Evolutionary conservation across 1,139 yeast species (phyloP).

Genomic region (Sugiyamaella xylanicola): DNA sequence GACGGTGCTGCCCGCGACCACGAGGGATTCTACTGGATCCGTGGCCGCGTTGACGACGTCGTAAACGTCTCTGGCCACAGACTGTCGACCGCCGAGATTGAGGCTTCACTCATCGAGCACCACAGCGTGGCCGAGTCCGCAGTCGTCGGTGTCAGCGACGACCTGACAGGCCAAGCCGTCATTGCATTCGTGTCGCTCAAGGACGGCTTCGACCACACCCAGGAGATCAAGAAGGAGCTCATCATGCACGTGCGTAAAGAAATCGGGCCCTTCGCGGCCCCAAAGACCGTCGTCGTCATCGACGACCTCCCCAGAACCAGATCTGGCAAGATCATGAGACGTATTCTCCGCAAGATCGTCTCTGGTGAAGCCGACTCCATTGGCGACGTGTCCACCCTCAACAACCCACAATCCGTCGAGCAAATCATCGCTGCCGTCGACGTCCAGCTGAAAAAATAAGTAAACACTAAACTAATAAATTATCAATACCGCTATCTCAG

Average conservation of each 20-base stretch:
- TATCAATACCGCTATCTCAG: no score
- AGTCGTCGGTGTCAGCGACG: conserved; percentile 92
- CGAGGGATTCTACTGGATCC: conserved; percentile 96
- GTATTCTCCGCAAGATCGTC: conserved; percentile 89
- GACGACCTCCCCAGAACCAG: conserved; percentile 95
- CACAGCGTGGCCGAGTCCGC: conserved; percentile 86
- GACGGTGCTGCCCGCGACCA: conserved; percentile 98
- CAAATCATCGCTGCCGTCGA: conserved; percentile 53
- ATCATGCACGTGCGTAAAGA: conserved; percentile 85
- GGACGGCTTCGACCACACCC: conserved; percentile 1
- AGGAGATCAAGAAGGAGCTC: conserved; percentile 68
- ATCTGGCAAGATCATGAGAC: conserved; percentile 98
- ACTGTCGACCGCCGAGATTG: conserved; percentile 94
- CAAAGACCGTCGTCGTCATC: conserved; percentile 83
- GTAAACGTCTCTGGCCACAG: conserved; percentile 97
- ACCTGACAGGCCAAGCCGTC: conserved; percentile 95
- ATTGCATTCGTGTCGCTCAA: conserved; percentile 90
- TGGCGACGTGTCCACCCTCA: conserved; percentile 89
- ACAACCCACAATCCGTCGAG: conserved; percentile 84
- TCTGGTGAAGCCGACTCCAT: conserved; percentile 87
- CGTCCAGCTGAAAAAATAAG: not conserved
- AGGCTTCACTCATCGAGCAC: conserved; percentile 84
- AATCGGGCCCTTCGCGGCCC: conserved; percentile 98
- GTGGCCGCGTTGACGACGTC: conserved; percentile 98
- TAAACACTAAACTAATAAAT: no score